phyloP scores from a whole-genome alignment of 345 rosid species.

The Litchi chinensis region DNA sequence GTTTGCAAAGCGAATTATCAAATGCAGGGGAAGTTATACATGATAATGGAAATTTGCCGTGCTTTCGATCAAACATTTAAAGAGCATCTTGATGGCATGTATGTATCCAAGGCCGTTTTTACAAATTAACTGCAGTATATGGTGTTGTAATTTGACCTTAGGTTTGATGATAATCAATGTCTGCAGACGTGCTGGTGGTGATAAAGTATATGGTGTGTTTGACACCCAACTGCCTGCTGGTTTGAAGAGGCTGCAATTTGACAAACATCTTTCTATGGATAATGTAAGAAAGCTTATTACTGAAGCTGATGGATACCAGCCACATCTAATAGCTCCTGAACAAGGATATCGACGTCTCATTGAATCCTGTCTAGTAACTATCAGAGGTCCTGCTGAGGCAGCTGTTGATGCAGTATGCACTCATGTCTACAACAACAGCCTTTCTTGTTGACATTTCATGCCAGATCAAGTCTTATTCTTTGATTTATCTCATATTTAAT shows the following conservation, averaged over 20 bases:
- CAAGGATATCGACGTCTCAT: slow-evolving; percentile 97
- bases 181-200: slow-evolving; percentile 96
- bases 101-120: slow-evolving; percentile 19
- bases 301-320: slow-evolving; percentile 99
- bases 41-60: slow-evolving; percentile 94
- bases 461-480: not conserved
- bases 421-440: not conserved
- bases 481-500: not conserved
- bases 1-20: slow-evolving; percentile 4
- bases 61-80: slow-evolving; percentile 90
- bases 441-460: not conserved
- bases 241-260: slow-evolving; percentile 90
- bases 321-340: slow-evolving; percentile 97
- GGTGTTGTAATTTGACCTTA: not conserved
- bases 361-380: slow-evolving; percentile 76
- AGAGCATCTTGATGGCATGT: slow-evolving; percentile 94
- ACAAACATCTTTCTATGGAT: slow-evolving; percentile 86
- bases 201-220: slow-evolving; percentile 78
- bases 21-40: slow-evolving; percentile 85
- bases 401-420: slow-evolving; percentile 84
- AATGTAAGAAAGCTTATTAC: slow-evolving; percentile 83
- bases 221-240: slow-evolving; percentile 91
- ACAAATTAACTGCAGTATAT: not conserved
- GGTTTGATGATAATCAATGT: slow-evolving; percentile 18
- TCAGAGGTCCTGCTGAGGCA: slow-evolving; percentile 96